phyloP scores from a whole-genome alignment of 345 rosid species.

The Cochlearia excelsa region DNA sequence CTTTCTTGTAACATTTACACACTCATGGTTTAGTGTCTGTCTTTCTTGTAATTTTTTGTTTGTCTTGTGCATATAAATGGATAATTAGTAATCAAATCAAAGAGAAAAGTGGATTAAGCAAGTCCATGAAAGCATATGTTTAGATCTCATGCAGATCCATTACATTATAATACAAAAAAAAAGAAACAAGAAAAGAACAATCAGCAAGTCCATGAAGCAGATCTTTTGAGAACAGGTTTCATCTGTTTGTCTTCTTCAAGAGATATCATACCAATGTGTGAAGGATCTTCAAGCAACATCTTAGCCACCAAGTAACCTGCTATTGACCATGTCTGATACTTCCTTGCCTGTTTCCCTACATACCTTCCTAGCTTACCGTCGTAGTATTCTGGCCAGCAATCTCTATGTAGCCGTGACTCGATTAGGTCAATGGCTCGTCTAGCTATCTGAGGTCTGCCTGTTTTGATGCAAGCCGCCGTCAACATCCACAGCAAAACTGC shows the following conservation, averaged over 20 bases:
- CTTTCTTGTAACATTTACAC: no score
- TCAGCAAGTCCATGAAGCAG: conserved; percentile 57
- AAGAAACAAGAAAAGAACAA: neutral
- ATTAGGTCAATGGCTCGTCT: conserved; percentile 55
- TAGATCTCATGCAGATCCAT: no score
- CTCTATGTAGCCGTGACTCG: conserved; percentile 51
- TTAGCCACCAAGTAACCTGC: conserved; percentile 67
- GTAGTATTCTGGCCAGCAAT: conserved; percentile 33
- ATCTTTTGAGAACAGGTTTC: conserved; percentile 57
- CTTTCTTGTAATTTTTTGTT: no score
- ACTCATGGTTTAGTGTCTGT: no score
- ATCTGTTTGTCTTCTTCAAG: conserved; percentile 66
- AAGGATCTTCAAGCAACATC: conserved; percentile 70
- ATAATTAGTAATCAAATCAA: no score
- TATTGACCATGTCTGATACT: conserved; percentile 66
- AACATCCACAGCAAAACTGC: conserved; percentile 66
- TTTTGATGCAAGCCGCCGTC: conserved; percentile 65
- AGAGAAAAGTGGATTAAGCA: no score
- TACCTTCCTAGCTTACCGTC: conserved; percentile 53
- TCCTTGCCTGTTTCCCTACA: conserved; percentile 60
- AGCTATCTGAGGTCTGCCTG: conserved; percentile 65
- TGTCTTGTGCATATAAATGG: no score
- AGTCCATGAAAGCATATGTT: no score
- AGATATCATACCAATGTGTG: conserved; percentile 60
- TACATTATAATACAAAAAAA: conserved; percentile 1